Evolutionary conservation across 345 rosid genomes (phyloP).

Genomic region (Capsella bursapastoris): DNA sequence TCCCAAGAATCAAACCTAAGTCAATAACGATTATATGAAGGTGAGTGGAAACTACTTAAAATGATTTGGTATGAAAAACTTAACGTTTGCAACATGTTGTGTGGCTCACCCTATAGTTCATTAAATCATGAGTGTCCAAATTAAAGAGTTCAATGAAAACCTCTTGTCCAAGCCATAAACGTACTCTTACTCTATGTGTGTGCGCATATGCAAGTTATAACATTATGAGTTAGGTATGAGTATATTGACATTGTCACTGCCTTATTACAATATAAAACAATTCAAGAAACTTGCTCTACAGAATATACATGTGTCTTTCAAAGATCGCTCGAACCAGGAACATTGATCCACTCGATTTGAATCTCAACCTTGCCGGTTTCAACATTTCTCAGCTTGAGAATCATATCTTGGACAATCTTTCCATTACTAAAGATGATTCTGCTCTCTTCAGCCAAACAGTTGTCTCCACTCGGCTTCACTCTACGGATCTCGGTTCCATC

Average conservation of each 20-base stretch:
- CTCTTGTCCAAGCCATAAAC: constrained; percentile 5
- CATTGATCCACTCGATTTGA: constrained; percentile 64
- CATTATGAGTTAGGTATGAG: not conserved
- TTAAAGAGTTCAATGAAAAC: constrained; percentile 25
- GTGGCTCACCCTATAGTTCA: not conserved
- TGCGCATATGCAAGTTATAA: not conserved
- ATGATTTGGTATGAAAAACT: too few relatives aligned
- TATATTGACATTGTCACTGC: not conserved
- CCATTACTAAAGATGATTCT: constrained; percentile 47
- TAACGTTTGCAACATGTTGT: not conserved
- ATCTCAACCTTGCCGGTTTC: constrained; percentile 66
- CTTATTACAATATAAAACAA: not conserved
- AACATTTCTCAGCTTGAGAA: constrained; percentile 57
- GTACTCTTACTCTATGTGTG: not conserved
- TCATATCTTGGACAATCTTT: constrained; percentile 59
- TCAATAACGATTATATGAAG: too few relatives aligned
- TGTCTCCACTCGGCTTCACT: constrained; percentile 51
- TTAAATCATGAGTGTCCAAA: constrained; percentile 33
- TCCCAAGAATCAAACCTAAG: too few relatives aligned
- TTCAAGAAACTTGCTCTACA: not conserved
- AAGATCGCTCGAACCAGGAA: constrained; percentile 41
- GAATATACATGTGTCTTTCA: constrained; percentile 14
- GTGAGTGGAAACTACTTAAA: too few relatives aligned
- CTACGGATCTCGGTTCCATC: constrained; percentile 53
- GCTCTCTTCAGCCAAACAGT: constrained; percentile 65